These are phyloP conservation scores for Crithidia thermophila DNA, from an alignment of 208 protist species.

Conservation along the genomic window DNA sequence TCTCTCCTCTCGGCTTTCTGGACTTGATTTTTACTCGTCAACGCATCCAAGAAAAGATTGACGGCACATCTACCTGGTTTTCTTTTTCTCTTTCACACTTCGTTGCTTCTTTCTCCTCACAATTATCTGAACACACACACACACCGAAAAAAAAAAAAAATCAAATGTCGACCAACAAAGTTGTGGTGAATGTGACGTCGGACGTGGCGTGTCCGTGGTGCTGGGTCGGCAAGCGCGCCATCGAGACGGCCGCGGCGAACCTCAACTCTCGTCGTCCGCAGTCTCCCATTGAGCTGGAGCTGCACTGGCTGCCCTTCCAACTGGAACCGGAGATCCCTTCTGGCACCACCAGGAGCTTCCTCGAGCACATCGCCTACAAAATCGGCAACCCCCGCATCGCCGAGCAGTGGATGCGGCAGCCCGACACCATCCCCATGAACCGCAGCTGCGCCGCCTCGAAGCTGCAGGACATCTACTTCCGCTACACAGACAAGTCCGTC, in stretches of 20 bases:
- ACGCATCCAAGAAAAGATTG: too few relatives aligned
- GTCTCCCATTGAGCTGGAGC: conserved; percentile 30
- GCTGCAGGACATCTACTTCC: conserved; percentile 37
- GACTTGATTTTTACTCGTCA: too few relatives aligned
- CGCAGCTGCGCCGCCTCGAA: conserved; percentile 25
- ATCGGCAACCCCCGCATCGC: conserved; percentile 18
- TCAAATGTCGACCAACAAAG: conserved; percentile 7
- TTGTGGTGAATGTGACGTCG: conserved; percentile 38
- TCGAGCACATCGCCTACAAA: conserved; percentile 13
- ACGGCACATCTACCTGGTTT: neutral
- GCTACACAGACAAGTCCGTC: conserved; percentile 3
- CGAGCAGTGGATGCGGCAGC: conserved; percentile 32
- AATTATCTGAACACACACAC: neutral
- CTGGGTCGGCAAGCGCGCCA: conserved; percentile 53
- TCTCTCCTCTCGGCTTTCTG: too few relatives aligned
- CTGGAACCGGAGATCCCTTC: conserved; percentile 24
- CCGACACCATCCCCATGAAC: conserved; percentile 50
- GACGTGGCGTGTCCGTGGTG: conserved; percentile 51
- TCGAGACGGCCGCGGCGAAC: conserved; percentile 34
- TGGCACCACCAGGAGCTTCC: conserved; percentile 17
- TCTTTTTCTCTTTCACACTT: neutral
- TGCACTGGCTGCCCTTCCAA: conserved; percentile 49
- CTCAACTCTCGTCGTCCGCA: conserved; percentile 21
- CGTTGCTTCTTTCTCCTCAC: neutral
- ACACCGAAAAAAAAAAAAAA: neutral